Percentiles rank a stretch among this genome's conserved stretches.
phyloP scores from a whole-genome alignment of 306 rosid species.

The Fragaria ananassa region DNA sequence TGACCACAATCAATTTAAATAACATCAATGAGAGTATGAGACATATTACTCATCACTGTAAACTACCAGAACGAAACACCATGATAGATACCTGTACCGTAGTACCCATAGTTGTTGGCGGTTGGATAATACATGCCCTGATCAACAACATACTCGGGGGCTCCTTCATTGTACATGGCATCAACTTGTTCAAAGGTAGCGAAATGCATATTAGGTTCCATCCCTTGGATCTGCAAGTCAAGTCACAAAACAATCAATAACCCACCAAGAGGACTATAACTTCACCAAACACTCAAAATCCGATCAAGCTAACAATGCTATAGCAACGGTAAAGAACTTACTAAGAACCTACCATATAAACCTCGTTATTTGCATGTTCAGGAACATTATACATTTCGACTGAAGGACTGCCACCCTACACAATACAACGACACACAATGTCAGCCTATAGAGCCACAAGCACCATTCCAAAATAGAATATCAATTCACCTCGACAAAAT shows the following conservation, averaged over 20 bases:
- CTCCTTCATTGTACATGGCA: conserved; percentile 69
- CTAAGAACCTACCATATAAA: conserved; percentile 53
- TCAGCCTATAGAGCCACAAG: conserved; percentile 14
- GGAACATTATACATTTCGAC: conserved; percentile 62
- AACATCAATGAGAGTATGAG: conserved; percentile 10
- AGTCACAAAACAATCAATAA: conserved; percentile 14
- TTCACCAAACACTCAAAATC: conserved; percentile 10
- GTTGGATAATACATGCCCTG: conserved; percentile 82
- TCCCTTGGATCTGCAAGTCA: conserved; percentile 55
- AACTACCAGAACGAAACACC: neutral
- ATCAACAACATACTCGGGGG: conserved; percentile 77
- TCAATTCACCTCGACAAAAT: neutral
- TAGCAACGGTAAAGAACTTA: neutral
- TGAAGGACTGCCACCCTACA: conserved; percentile 66
- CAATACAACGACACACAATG: conserved; percentile 18
- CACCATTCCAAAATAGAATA: neutral
- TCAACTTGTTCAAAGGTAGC: conserved; percentile 57
- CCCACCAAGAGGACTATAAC: neutral
- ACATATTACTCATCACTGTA: conserved; percentile 10
- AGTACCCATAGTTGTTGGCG: conserved; percentile 88
- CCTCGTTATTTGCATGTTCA: conserved; percentile 43
- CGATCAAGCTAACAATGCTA: neutral
- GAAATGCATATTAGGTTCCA: conserved; percentile 52
- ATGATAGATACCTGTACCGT: conserved; percentile 68
- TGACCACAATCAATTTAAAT: conserved; percentile 25